Base-by-base conservation (phyloP, 805 yeast species). In the Starmerella floris region DNA sequence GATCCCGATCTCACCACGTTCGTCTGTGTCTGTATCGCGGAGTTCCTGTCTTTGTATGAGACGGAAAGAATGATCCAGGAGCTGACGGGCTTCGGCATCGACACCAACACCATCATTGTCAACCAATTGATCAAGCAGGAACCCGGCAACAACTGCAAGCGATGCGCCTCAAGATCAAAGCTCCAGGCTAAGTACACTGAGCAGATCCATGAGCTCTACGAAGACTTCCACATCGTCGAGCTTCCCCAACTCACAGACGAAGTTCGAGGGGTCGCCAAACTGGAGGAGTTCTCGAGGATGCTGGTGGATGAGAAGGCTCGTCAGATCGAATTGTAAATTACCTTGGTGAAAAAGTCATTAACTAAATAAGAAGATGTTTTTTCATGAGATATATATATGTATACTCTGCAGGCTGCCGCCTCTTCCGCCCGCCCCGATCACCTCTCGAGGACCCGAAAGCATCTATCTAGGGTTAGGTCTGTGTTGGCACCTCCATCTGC, bases 11-110 rank as follows among this genome's bases (percentile, higher is more conserved):
- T 91, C 57, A 91, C 98, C 17, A 91, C 98, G 0, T 66, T 66
- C 51, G 82, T 91, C 26, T 91, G 96, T 65, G 98, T 91, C 35
- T 91, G 99, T 65, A 91, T 91, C 52, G 84, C 96, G 38, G 99
- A 91, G 66, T 91, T 91, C 64, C 70, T 91, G 58, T 87, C 97
- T 1, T 69, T 91, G 37, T 91, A 91, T 63, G 99, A 91, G 64
- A 88, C 97, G 17, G 99, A 91, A 66, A 78, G 99, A 66, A 75
- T 91, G 77, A 83, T 91, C 53, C 99, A 91, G 67, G 99, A 91
- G 62, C 74, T 91, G 61, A 80, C 85, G 64, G 77, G 88, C 42
- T 91, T 83, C 64, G 82, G 85, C 52, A 91, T 91, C 79, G 99
- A 91, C 62, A 95, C 93, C 49, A 88, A 85, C 63, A 81, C 95